phyloP scores from a whole-genome alignment of 225 moss, liverwort and hornwort species.

The Anthoceros angustus region DNA sequence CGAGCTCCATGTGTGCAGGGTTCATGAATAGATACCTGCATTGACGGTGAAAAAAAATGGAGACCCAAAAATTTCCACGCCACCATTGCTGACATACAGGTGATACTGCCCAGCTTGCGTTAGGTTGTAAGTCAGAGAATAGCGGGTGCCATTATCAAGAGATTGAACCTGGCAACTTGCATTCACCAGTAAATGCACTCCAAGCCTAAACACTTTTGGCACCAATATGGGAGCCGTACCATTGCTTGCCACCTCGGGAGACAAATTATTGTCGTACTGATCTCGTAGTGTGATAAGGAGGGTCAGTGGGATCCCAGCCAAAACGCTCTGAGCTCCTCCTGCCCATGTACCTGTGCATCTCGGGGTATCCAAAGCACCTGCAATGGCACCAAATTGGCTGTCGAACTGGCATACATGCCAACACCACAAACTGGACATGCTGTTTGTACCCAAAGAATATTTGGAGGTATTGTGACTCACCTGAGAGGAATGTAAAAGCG shows the following conservation, averaged over 20 bases:
- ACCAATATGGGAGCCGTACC: not conserved
- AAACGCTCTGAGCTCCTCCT: not conserved
- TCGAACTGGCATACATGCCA: too few relatives aligned
- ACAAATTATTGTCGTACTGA: not conserved
- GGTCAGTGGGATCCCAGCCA: not conserved
- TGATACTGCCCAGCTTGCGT: not conserved
- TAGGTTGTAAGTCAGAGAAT: not conserved
- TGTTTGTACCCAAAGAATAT: too few relatives aligned
- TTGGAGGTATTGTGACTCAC: not conserved
- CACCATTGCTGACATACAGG: not conserved
- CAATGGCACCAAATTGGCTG: not conserved
- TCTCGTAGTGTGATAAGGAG: not conserved
- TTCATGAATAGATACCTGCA: not conserved
- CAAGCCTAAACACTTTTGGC: not conserved
- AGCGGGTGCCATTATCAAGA: not conserved
- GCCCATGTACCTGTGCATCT: not conserved
- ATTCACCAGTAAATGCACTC: not conserved
- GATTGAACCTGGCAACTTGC: not conserved
- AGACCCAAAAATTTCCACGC: not conserved
- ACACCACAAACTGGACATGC: too few relatives aligned
- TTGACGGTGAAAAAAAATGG: not conserved
- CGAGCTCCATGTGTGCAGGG: too few relatives aligned
- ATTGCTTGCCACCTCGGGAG: not conserved
- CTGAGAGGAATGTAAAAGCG: not conserved
- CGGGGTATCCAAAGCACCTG: not conserved